Percentiles rank a stretch among this genome's conserved stretches.
Conservation (phyloP, 441 rosid genomes). For the Pelargonium australe region DNA sequence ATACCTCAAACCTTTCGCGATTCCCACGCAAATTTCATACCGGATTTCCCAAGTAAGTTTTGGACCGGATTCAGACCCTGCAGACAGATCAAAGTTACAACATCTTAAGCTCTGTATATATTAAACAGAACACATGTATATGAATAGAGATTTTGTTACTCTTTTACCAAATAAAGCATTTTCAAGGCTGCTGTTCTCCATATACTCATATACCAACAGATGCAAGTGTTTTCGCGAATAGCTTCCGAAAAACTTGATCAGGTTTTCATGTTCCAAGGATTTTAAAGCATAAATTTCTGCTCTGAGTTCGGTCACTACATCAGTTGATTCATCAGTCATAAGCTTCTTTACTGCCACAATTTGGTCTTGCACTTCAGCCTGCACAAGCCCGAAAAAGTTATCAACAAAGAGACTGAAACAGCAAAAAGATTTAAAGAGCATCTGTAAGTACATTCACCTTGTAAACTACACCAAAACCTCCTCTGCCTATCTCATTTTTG, state of each 20-base stretch:
- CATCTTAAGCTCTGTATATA: too few relatives aligned
- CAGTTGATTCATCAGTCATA: not conserved
- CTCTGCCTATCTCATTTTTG: not conserved
- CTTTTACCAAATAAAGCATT: not conserved
- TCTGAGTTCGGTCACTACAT: not conserved
- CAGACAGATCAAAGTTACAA: not conserved
- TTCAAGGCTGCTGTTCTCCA: not conserved
- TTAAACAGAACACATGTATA: too few relatives aligned
- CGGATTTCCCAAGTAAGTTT: not conserved
- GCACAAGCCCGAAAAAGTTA: not conserved
- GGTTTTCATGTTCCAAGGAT: conserved; percentile 1
- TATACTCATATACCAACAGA: not conserved
- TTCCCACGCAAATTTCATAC: not conserved
- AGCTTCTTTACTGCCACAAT: conserved; percentile 8
- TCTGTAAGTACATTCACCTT: not conserved
- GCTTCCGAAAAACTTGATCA: not conserved
- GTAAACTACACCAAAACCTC: conserved; percentile 3
- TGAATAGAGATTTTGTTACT: not conserved
- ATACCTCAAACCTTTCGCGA: conserved; percentile 1
- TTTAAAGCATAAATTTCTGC: not conserved
- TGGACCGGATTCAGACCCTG: not conserved
- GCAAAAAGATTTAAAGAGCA: not conserved
- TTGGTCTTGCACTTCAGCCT: not conserved
- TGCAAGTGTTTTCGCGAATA: not conserved
- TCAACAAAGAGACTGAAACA: not conserved